Base-by-base conservation (phyloP, 805 yeast genomes). In the Lachancea nothofagi region DNA sequence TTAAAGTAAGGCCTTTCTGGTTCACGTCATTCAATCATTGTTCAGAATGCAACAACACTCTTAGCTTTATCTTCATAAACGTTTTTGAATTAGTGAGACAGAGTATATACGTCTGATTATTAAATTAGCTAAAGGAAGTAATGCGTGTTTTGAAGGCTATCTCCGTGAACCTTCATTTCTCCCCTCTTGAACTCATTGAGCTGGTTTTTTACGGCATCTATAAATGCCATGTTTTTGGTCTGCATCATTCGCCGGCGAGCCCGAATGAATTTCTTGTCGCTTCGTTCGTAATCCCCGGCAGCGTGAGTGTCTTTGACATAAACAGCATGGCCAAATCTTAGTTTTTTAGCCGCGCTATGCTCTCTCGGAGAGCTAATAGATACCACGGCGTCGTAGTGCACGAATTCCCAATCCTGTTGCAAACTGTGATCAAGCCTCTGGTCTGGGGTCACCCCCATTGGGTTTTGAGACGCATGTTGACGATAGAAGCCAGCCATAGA, bases 151-250 rank as follows among this genome's bases (percentile, higher is more conserved):
- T 63, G 59, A 40, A 68, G 71, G 27, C 85, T 77, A 26, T 66
- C 62, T 41, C 74, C 79, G 56, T 83, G 87, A 25, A 83, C 83
- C 27, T 66, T 59, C 94, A 83, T 83, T 41, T 75, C 81, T 40
- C 64, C 65, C 45, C 74, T 70, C 55, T 83, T 83, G 62, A 64
- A 82, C 19, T 67, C 64, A 52, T 83, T 83, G 50, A 83, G 58
- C 54, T 83, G 90, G 28, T 65, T 61, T 56, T 84, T 77, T 48
- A 83, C 77, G 37, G 49, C 43, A 2, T 48, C 45, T n/a, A 59
- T 41, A 24, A 45, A 51, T 7, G 46, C 42, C 29, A 41, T 30
- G 29, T 49, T 43, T n/a, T 48, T 44, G 20, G 39, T 33, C 32
- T 41, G 48, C 45, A 48, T 45, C 51, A 50, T 45, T 26, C 46